Conservation (phyloP, 2,329 filamentous ascomycete genomes). For the Botrytis deweyae region DNA sequence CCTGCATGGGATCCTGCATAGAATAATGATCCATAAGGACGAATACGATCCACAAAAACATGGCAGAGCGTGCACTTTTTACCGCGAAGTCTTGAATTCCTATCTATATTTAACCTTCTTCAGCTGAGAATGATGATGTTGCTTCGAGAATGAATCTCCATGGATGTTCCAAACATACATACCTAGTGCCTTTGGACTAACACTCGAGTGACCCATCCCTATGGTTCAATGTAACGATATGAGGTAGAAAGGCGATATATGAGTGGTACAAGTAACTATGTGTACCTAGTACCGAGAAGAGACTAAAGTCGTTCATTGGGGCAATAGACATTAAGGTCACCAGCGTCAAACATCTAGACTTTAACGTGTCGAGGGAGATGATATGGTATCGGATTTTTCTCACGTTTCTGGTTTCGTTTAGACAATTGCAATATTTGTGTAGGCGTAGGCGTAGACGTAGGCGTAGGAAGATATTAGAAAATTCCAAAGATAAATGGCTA, state of each 20-base stretch:
- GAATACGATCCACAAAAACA: conserved; percentile 11
- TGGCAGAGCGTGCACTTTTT: conserved; percentile 5
- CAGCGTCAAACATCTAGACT: background rate
- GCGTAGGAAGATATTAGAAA: too few relatives aligned
- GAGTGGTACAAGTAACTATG: background rate
- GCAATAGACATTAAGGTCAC: background rate
- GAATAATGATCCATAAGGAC: background rate
- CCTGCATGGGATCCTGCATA: conserved; percentile 17
- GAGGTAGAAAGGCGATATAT: background rate
- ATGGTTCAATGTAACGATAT: background rate
- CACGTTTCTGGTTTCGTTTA: background rate
- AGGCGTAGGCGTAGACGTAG: too few relatives aligned
- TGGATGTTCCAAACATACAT: background rate
- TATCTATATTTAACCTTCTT: background rate
- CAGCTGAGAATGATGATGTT: background rate
- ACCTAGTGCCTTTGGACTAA: background rate
- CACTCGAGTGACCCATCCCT: background rate
- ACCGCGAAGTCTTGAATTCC: background rate
- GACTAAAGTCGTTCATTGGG: background rate
- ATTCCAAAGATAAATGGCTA: background rate
- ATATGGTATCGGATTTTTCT: background rate
- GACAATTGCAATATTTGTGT: background rate
- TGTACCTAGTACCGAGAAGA: background rate
- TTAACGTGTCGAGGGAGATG: background rate
- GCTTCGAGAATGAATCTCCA: background rate